Evolutionary conservation across 495 filamentous ascomycete genomes (phyloP).

Genomic region (Cercophora newfieldiana): DNA sequence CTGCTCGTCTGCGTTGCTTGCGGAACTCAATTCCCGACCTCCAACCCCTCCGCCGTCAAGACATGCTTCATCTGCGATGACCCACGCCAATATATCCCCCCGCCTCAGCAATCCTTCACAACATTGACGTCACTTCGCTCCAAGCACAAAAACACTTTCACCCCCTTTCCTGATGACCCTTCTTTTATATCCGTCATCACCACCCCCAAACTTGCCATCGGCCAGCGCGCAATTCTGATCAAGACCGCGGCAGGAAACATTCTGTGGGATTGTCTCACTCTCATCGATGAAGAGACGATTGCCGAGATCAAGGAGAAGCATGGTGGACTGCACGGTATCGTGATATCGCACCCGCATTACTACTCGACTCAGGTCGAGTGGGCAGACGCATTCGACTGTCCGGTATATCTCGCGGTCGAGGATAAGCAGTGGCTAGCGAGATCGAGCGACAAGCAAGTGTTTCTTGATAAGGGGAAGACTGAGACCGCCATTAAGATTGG

Average conservation of each 20-base stretch:
- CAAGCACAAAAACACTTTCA: slow-evolving; percentile 45
- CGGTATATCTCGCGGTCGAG: slow-evolving; percentile 60
- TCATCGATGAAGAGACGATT: slow-evolving; percentile 62
- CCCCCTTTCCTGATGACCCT: slow-evolving; percentile 32
- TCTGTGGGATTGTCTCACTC: slow-evolving; percentile 73
- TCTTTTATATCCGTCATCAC: slow-evolving; percentile 56
- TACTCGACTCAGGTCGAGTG: slow-evolving; percentile 70
- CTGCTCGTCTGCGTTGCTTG: slow-evolving; percentile 62
- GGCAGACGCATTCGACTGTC: slow-evolving; percentile 62
- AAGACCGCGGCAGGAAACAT: slow-evolving; percentile 61
- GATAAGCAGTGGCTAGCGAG: slow-evolving; percentile 60
- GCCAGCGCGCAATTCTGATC: slow-evolving; percentile 68
- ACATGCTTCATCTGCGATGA: slow-evolving; percentile 77
- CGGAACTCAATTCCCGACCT: slow-evolving; percentile 65
- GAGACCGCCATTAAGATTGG: slow-evolving; percentile 31
- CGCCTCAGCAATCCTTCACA: slow-evolving; percentile 61
- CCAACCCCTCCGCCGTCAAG: slow-evolving; percentile 42
- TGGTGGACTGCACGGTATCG: slow-evolving; percentile 68
- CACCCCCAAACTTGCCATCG: slow-evolving; percentile 67
- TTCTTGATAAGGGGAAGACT: slow-evolving; percentile 36
- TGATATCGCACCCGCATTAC: slow-evolving; percentile 80
- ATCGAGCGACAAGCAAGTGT: slow-evolving; percentile 40
- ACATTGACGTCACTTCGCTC: slow-evolving; percentile 44
- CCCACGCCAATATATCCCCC: slow-evolving; percentile 68
- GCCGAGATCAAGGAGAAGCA: slow-evolving; percentile 38